phyloP scores from a whole-genome alignment of 768 basidiomycete species.

The Mrakia gelida region DNA sequence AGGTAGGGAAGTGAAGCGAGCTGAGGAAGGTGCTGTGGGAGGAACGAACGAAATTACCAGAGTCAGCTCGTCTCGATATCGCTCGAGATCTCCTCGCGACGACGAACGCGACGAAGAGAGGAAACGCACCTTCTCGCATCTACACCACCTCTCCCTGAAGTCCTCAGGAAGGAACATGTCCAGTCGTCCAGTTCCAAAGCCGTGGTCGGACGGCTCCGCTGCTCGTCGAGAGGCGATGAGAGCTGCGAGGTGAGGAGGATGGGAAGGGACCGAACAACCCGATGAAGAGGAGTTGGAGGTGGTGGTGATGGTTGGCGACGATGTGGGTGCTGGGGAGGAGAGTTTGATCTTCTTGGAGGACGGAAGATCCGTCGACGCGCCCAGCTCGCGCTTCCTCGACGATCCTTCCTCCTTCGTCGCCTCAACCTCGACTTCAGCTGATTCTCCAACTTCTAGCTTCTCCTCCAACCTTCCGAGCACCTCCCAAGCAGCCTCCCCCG shows the following conservation, averaged over 20 bases:
- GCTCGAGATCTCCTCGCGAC: neutral
- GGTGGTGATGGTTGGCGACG: too few species aligned
- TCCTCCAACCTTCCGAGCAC: neutral
- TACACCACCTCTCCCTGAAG: conserved; percentile 35
- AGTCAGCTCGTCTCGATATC: neutral
- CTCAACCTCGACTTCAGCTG: neutral
- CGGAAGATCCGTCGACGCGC: too few species aligned
- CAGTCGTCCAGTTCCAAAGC: neutral
- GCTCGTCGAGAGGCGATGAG: conserved; percentile 4
- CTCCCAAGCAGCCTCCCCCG: neutral
- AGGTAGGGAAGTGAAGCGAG: neutral
- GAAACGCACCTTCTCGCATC: conserved; percentile 34
- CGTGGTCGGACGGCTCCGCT: conserved; percentile 1
- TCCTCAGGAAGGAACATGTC: conserved; percentile 37
- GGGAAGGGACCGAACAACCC: neutral
- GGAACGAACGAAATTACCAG: neutral
- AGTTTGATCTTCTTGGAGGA: neutral
- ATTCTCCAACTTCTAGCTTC: neutral
- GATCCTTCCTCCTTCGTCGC: neutral
- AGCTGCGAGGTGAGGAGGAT: neutral
- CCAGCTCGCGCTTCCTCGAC: neutral
- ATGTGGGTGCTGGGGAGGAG: neutral
- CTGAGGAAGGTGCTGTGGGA: conserved; percentile 11
- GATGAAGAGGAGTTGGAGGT: neutral
- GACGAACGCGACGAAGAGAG: neutral